phyloP scores from a whole-genome alignment of 352 stramenopile genomes.

The Phytophthora tubulina region DNA sequence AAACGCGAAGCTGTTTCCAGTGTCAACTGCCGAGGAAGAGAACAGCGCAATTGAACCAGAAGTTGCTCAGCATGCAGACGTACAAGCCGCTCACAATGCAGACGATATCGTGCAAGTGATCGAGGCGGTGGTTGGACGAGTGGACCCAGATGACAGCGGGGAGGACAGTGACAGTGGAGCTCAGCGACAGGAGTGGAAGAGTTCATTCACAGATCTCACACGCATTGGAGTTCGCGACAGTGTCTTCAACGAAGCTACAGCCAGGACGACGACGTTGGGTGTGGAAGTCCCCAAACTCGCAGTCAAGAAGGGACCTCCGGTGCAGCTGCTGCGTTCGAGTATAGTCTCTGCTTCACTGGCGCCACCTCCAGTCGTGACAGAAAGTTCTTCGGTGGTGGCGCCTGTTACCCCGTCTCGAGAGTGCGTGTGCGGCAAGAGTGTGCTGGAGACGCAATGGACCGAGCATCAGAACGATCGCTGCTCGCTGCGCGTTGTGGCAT shows the following conservation, averaged over 20 bases:
- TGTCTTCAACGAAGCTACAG: constrained; percentile 20
- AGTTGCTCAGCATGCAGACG: too few species aligned
- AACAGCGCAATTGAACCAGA: background rate
- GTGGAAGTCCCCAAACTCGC: constrained; percentile 46
- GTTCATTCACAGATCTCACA: constrained; percentile 51
- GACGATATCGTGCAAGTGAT: constrained; percentile 23
- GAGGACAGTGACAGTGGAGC: constrained; percentile 17
- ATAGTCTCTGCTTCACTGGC: background rate
- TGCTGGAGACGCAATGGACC: constrained; percentile 39
- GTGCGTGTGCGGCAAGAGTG: constrained; percentile 56
- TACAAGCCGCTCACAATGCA: background rate
- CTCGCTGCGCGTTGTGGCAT: constrained; percentile 57
- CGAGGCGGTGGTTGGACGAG: constrained; percentile 9
- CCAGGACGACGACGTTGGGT: background rate
- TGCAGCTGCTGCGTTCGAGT: constrained; percentile 37
- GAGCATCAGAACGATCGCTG: constrained; percentile 47
- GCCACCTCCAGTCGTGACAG: background rate
- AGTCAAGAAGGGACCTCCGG: constrained; percentile 56
- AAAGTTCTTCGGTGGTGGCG: background rate
- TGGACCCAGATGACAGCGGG: constrained; percentile 26
- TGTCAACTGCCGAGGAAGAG: constrained; percentile 22
- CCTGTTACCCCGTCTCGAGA: constrained; percentile 25
- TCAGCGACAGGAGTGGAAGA: constrained; percentile 12
- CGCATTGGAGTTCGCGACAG: constrained; percentile 29
- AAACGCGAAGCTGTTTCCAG: constrained; percentile 43